Conservation (phyloP, 2,329 filamentous ascomycete genomes). For the Fusarium chaquense region DNA sequence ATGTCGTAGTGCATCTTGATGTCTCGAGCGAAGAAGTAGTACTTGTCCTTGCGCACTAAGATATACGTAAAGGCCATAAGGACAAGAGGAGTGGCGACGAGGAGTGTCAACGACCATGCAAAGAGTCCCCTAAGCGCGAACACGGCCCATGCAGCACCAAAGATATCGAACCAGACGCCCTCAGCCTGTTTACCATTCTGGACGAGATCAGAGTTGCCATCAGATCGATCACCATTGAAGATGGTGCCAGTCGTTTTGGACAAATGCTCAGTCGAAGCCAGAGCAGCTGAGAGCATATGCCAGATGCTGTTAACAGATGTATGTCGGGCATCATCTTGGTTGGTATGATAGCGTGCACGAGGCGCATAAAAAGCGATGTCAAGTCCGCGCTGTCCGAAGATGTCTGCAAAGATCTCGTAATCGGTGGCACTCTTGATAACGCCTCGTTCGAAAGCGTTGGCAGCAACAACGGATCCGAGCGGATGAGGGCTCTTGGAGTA, state of each 20-base stretch:
- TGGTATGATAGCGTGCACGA: conserved; percentile 88
- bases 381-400: conserved; percentile 84
- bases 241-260: conserved; percentile 74
- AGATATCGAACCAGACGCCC: conserved; percentile 94
- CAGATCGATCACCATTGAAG: conserved; percentile 71
- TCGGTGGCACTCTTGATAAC: conserved; percentile 89
- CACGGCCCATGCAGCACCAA: conserved; percentile 82
- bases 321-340: conserved; percentile 86
- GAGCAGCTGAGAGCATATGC: conserved; percentile 92
- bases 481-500: conserved; percentile 80
- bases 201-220: conserved; percentile 69
- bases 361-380: conserved; percentile 94
- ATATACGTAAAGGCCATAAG: conserved; percentile 77
- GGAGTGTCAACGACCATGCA: conserved; percentile 84
- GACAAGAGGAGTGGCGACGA: conserved; percentile 82
- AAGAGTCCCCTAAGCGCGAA: conserved; percentile 87
- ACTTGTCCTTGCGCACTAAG: conserved; percentile 79
- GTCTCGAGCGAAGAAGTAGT: conserved; percentile 83
- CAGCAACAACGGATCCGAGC: conserved; percentile 84
- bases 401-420: conserved; percentile 83
- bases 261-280: conserved; percentile 79
- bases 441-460: conserved; percentile 84
- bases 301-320: conserved; percentile 79
- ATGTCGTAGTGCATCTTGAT: conserved; percentile 67
- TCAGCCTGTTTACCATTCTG: conserved; percentile 74